Evolutionary conservation across 2,329 filamentous ascomycete species (phyloP).

Genomic region (Fusarium caatingaense): DNA sequence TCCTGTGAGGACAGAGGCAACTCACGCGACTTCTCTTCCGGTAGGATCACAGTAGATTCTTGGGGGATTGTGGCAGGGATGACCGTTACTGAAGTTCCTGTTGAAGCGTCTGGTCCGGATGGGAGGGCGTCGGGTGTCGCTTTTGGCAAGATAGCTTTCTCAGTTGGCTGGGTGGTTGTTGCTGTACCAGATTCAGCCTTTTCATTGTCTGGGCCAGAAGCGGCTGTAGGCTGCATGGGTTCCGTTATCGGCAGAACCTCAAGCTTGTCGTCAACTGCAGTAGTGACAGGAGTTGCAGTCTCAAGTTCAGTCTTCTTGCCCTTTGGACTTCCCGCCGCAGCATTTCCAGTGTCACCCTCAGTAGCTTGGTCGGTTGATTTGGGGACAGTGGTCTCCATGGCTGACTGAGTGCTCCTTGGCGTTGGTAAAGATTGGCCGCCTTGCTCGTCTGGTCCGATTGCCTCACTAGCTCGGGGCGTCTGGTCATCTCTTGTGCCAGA

Average conservation of each 20-base stretch:
- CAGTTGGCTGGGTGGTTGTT: background rate
- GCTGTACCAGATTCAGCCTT: background rate
- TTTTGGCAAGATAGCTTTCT: background rate
- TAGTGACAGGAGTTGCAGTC: background rate
- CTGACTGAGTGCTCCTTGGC: background rate
- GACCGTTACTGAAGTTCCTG: background rate
- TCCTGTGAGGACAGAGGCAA: background rate
- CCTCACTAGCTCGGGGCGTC: background rate
- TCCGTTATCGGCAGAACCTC: background rate
- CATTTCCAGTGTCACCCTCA: background rate
- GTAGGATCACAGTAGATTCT: background rate
- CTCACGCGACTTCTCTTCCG: background rate
- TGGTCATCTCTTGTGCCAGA: constrained; percentile 2
- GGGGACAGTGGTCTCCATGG: background rate
- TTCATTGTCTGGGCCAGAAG: background rate
- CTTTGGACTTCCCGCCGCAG: background rate
- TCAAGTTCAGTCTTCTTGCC: background rate
- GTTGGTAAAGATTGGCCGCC: background rate
- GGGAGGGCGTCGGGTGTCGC: background rate
- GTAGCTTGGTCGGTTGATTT: background rate
- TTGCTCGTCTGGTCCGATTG: background rate
- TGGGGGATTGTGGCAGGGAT: background rate
- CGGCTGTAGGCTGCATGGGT: background rate
- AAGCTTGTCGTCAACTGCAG: background rate
- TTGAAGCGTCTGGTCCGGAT: background rate